phyloP scores from a whole-genome alignment of 2,329 filamentous ascomycete genomes.

The Botrytis medusae region DNA sequence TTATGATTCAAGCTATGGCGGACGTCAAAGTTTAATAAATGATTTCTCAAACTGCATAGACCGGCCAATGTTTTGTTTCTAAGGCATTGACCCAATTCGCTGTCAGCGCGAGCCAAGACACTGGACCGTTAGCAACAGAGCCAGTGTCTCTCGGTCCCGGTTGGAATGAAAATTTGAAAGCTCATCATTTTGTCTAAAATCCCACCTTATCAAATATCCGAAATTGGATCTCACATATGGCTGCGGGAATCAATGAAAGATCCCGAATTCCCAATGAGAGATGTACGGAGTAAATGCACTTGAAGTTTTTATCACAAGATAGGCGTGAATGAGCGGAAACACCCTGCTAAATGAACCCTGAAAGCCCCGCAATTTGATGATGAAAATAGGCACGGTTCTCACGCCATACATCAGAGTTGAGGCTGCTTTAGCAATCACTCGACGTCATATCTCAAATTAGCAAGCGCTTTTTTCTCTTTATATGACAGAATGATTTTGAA shows the following conservation, averaged over 20 bases:
- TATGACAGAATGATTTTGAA: background rate
- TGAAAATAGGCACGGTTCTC: slow-evolving; percentile 13
- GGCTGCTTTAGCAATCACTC: slow-evolving; percentile 11
- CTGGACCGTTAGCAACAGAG: background rate
- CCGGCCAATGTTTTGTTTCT: background rate
- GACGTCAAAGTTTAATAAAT: background rate
- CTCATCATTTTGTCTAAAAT: slow-evolving; percentile 14
- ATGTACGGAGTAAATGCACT: background rate
- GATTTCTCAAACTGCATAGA: background rate
- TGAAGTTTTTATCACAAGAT: background rate
- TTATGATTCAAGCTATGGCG: background rate
- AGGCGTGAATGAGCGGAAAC: background rate
- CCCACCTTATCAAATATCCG: background rate
- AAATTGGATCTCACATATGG: background rate
- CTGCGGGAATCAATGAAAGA: background rate
- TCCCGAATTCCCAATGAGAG: background rate
- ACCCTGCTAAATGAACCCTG: background rate
- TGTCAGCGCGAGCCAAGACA: background rate
- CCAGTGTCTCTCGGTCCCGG: background rate
- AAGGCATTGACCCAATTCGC: background rate
- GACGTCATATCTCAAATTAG: background rate
- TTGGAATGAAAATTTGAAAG: slow-evolving; percentile 2
- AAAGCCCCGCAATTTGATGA: slow-evolving; percentile 10
- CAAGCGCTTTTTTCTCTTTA: background rate
- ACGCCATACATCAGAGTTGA: slow-evolving; percentile 15